These are phyloP conservation scores for Colletotrichum tanaceti DNA, from an alignment of 2,329 filamentous ascomycete genomes.

Conservation along the genomic window DNA sequence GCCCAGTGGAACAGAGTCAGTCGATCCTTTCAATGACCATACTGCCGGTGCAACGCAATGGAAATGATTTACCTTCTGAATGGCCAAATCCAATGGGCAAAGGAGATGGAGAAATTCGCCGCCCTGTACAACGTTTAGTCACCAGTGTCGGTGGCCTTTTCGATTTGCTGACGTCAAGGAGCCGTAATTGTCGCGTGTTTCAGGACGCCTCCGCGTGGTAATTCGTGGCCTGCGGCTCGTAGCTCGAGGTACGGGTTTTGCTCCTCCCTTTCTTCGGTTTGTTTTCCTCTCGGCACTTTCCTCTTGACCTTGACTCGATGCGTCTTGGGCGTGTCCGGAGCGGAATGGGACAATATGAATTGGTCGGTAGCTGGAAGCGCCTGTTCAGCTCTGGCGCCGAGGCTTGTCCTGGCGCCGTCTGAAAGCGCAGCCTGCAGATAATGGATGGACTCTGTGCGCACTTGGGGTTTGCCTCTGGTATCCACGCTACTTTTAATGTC, in stretches of 20 bases:
- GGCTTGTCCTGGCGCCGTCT: conserved; percentile 11
- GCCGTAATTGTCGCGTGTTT: conserved; percentile 31
- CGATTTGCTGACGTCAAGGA: conserved; percentile 32
- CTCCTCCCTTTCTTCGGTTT: conserved; percentile 5
- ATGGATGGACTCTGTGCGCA: conserved; percentile 28
- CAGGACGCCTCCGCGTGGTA: conserved; percentile 28
- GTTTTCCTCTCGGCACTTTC: background rate
- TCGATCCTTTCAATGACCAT: conserved; percentile 13
- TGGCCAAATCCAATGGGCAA: conserved; percentile 19
- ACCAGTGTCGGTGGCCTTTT: background rate
- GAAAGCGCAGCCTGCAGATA: conserved; percentile 25
- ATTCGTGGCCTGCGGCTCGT: background rate
- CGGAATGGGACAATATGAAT: conserved; percentile 27
- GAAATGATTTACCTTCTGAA: conserved; percentile 11
- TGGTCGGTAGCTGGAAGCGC: conserved; percentile 9
- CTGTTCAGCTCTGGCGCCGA: conserved; percentile 2
- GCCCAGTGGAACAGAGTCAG: conserved; percentile 5
- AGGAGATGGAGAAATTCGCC: background rate
- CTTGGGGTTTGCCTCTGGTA: conserved; percentile 4
- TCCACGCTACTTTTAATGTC: conserved; percentile 23
- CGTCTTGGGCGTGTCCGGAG: conserved; percentile 12
- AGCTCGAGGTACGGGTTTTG: conserved; percentile 9
- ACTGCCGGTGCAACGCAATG: conserved; percentile 18
- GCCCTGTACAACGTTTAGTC: background rate
- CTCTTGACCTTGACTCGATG: conserved; percentile 29